Conservation (phyloP, 805 yeast species). For the Saccharomyces paradoxus region DNA sequence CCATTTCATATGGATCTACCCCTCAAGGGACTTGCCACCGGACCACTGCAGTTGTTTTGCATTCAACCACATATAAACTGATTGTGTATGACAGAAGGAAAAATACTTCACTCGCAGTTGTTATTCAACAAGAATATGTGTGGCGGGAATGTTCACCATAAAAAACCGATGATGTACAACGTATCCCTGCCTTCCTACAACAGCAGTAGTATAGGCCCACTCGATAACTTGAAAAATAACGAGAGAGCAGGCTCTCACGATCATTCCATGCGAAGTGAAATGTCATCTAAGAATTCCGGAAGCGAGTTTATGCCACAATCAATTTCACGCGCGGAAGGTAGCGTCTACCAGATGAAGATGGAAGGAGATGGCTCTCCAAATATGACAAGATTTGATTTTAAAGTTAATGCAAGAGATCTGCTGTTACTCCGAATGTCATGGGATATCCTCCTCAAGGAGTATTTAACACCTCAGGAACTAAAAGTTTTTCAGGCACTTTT, state of each 20-base stretch:
- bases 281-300: neutral
- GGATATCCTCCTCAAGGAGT: neutral
- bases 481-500: neutral
- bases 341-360: neutral
- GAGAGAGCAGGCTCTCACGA: neutral
- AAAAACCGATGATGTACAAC: neutral
- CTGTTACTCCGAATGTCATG: neutral
- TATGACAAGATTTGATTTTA: neutral
- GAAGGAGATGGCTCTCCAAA: neutral
- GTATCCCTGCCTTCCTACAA: neutral
- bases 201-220: neutral
- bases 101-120: neutral
- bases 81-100: neutral
- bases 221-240: neutral
- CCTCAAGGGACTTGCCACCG: neutral
- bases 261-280: neutral
- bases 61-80: neutral
- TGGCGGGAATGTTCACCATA: neutral
- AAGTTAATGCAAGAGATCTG: neutral
- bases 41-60: neutral
- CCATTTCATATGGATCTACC: neutral
- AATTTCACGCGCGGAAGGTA: neutral
- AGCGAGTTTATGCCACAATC: neutral
- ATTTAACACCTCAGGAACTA: neutral
- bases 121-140: neutral